Base-by-base conservation (phyloP, 768 basidiomycete species). In the Omphalotus guepiniiformis region DNA sequence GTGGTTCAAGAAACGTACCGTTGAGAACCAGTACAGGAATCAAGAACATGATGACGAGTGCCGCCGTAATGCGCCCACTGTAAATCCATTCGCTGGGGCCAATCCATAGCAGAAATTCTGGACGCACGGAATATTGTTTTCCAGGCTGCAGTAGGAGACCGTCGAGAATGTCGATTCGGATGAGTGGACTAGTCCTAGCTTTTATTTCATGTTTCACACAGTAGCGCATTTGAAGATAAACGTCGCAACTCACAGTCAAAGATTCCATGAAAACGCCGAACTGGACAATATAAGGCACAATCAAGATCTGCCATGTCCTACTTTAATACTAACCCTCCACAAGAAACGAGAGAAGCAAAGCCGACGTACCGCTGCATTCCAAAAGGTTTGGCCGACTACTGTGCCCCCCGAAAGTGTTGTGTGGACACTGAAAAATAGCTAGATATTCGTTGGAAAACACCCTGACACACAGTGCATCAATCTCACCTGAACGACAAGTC, bases 361-460 rank as follows among this genome's bases (percentile, higher is more conserved):
- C 12, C 3, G 22, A n/a, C n/a, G 9, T 9, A 32, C 30, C 30
- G 30, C n/a, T 32, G 9, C 30, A 9, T 32, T 32, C n/a, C n/a
- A n/a, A 32, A 35, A 39, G 8, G 8, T 19, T 15, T 26, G 7
- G 28, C 36, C 13, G 8, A 26, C 19, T 3, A 38, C 23, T 13
- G 11, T 22, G 22, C n/a, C 19, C 13, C 23, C 36, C 6, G 35
- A n/a, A 11, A 47, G 45, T 15, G 36, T 26, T 21, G 36, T 11
- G 12, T 18, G n/a, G 26, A 39, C 29, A 38, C 29, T 28, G 36
- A 36, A 36, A 29, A 22, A 47, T 9, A 47, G 26, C 45, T 47
- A 15, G 18, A 5, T 21, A 41, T 6, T 13, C 38, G 23, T 4
- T 35, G 6, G 7, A 23, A 18, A 70, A 69, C 9, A 32, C n/a